Base-by-base conservation (phyloP, 2,329 filamentous ascomycete species). In the Elsinoe arachidis region DNA sequence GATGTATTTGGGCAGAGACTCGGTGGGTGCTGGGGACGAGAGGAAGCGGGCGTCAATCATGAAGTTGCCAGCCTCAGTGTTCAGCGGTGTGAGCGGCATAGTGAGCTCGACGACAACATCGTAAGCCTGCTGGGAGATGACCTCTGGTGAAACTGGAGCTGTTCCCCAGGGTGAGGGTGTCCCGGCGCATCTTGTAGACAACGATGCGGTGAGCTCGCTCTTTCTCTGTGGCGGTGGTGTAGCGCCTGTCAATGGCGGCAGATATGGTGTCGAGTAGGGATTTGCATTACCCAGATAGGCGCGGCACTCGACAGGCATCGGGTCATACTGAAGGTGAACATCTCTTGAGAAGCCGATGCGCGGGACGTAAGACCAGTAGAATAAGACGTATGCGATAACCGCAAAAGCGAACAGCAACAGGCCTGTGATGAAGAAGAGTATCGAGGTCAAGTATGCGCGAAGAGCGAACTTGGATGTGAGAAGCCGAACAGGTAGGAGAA, bases 1-100 rank as follows among this genome's bases (percentile, higher is more conserved):
- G 19, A 44, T 39, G 34, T 57, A 30, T 34, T 43, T 30, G 3
- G 54, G 41, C 9, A 15, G 55, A 15, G 56, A 58, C 43, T 38
- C 59, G 47, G 26, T 57, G 49, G 3, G 57, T 44, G n/a, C 56
- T 14, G 53, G 53, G 23, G 43, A 56, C n/a, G 41, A 49, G 23
- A 88, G 78, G 54, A 96, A 80, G 60, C 83, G 80, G 14, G 96
- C 74, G 47, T 88, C 85, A 15, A 97, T 76, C 93, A 99, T 99
- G 77, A 96, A 97, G 73, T 97, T 97, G 26, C 93, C 93, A 12
- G 81, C 80, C 1, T 80, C 80, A 19, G 87, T 73, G 66, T 99
- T 99, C 1, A 78, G 72, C 0, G 83, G 84, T 2, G 89, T 93
- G 39, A 86, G 84, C 15, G 93, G 93, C 61, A 99, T 77, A 2